Evolutionary conservation across 495 filamentous ascomycete species (phyloP).

Genomic region (Venustampulla echinocandica): DNA sequence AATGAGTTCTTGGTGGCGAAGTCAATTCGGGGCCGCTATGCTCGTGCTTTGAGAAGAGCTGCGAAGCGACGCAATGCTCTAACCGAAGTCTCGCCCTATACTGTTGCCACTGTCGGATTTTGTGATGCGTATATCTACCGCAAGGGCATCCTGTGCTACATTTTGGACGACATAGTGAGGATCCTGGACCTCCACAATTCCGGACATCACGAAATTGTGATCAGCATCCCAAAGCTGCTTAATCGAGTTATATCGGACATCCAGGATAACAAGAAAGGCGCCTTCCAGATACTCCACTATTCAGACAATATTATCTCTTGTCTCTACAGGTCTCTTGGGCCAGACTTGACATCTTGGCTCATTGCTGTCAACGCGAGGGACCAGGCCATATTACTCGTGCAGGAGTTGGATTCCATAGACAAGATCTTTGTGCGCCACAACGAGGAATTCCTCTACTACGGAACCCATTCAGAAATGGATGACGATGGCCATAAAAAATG

Average conservation of each 20-base stretch:
- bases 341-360: slow-evolving; percentile 39
- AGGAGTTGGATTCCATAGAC: slow-evolving; percentile 36
- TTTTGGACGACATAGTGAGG: slow-evolving; percentile 48
- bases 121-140: slow-evolving; percentile 54
- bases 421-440: slow-evolving; percentile 65
- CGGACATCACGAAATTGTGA: slow-evolving; percentile 45
- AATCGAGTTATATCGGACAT: slow-evolving; percentile 20
- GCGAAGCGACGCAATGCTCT: slow-evolving; percentile 55
- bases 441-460: slow-evolving; percentile 56
- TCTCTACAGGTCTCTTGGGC: slow-evolving; percentile 33
- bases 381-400: slow-evolving; percentile 31
- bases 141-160: slow-evolving; percentile 56
- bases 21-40: slow-evolving; percentile 37
- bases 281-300: slow-evolving; percentile 53
- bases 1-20: slow-evolving; percentile 48
- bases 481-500: slow-evolving; percentile 49
- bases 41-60: slow-evolving; percentile 47
- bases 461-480: slow-evolving; percentile 46
- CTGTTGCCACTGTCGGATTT: slow-evolving; percentile 49
- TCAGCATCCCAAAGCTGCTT: slow-evolving; percentile 46
- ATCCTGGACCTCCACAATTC: slow-evolving; percentile 49
- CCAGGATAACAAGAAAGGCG: slow-evolving; percentile 28
- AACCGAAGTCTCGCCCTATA: slow-evolving; percentile 53
- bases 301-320: slow-evolving; percentile 53
- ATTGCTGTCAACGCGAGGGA: slow-evolving; percentile 48